Percentiles rank a stretch among this genome's conserved stretches.
Evolutionary conservation across 1,284 basidiomycete species (phyloP).

Genomic region (Trametes sp.): DNA sequence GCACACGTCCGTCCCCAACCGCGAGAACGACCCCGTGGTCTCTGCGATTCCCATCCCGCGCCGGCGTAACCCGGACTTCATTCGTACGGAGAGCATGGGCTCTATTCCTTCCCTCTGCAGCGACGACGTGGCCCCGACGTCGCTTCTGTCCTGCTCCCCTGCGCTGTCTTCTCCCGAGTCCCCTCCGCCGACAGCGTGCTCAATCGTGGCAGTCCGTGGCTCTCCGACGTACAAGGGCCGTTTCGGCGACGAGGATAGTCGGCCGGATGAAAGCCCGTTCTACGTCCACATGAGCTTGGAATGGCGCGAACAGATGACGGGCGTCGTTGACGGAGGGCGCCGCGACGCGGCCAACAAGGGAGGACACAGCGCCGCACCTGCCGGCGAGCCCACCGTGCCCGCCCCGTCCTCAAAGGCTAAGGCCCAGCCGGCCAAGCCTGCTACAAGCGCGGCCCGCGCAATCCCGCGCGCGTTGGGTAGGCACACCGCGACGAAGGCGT

Average conservation of each 20-base stretch:
- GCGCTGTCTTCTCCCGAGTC: conserved; percentile 14
- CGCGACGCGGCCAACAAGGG: not conserved
- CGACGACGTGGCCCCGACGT: conserved; percentile 18
- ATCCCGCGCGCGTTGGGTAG: not conserved
- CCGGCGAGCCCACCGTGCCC: no score
- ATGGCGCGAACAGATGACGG: conserved; percentile 13
- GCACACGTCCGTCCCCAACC: not conserved
- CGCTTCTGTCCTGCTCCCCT: conserved; percentile 6
- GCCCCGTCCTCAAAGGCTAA: no score
- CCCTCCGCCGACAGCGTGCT: conserved; percentile 21
- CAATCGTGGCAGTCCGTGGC: conserved; percentile 21
- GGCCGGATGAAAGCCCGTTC: conserved; percentile 16
- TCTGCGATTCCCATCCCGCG: not conserved
- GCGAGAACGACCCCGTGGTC: not conserved
- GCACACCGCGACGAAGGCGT: not conserved
- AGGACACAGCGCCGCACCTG: not conserved
- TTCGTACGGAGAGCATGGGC: not conserved
- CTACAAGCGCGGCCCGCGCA: no score
- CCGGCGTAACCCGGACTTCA: not conserved
- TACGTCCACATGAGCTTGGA: conserved; percentile 15
- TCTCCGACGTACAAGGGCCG: conserved; percentile 12
- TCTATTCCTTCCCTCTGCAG: conserved; percentile 11
- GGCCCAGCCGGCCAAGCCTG: no score
- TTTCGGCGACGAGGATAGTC: conserved; percentile 24
- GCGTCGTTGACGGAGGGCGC: conserved; percentile 19